Evolutionary conservation across 495 filamentous ascomycete genomes (phyloP).

Genomic region (Venustampulla echinocandica): DNA sequence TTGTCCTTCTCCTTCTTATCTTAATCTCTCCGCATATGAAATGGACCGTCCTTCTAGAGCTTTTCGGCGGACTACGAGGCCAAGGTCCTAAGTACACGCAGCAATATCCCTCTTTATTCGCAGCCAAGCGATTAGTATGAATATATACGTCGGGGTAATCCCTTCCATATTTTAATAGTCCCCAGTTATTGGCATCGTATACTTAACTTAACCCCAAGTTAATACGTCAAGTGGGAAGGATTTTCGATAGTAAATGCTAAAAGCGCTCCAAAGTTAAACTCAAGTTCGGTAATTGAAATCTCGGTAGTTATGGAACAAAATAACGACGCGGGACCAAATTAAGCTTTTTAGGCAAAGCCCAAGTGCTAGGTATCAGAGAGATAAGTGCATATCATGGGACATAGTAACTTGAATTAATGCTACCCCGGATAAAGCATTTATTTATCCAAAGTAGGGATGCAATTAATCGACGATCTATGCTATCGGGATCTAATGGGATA

Average conservation of each 20-base stretch:
- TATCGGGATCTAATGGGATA: not conserved
- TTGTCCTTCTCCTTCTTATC: too few relatives aligned
- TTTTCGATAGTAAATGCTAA: not conserved
- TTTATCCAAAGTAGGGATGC: slow-evolving; percentile 6
- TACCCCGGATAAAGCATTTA: not conserved
- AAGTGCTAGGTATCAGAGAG: not conserved
- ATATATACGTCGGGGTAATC: not conserved
- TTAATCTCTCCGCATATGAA: too few relatives aligned
- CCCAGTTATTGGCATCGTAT: not conserved
- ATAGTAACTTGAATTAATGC: not conserved
- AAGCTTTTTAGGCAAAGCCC: not conserved
- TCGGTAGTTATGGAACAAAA: not conserved
- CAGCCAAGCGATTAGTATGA: too few relatives aligned
- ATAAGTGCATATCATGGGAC: not conserved
- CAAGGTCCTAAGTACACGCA: not conserved
- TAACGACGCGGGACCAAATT: not conserved
- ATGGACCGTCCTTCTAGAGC: slow-evolving; percentile 28
- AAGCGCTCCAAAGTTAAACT: not conserved
- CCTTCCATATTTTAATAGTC: not conserved
- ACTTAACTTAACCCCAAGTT: not conserved
- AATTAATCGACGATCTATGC: not conserved
- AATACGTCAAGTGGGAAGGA: not conserved
- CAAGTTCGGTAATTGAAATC: slow-evolving; percentile 2
- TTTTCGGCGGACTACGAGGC: not conserved
- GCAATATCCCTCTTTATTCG: not conserved